Base-by-base conservation (phyloP, 345 rosid species). In the Toxicodendron radicans region DNA sequence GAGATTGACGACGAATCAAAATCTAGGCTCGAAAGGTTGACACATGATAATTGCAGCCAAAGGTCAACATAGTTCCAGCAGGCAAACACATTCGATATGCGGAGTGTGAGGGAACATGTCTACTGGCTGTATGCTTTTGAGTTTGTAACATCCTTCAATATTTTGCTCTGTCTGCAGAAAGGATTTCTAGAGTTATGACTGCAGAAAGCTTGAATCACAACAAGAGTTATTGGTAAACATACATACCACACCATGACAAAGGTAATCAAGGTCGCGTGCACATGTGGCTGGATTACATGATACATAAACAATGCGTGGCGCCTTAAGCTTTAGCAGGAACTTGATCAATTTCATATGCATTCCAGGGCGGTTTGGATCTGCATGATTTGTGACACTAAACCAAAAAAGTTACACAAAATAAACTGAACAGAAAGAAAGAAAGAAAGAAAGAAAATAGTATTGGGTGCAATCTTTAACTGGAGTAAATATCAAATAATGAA, bases 31-130 rank as follows among this genome's bases (percentile, higher is more conserved):
- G 10, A 23, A 66, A 23, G 24, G 11, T 24, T 21, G n/a, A 23
- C 32, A 66, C 4, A 8, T 2, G 58, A 17, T 33, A 45, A 43
- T 23, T 58, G 64, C 64, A 41, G 62, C 58, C 14, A 6, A 58
- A 64, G 64, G 20, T 89, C 88, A 89, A 75, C 84, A 60, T 70
- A 92, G 94, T 91, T 95, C 97, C 48, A 92, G 72, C 12, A 82
- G 81, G 82, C 94, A 92, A 64, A 95, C 90, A 75, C 97, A 95
- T 78, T 95, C 99, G 2, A 91, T 91, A 58, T 95, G 99, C 49
- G 99, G 97, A 13, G 97, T 92, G 83, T 95, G 97, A 62, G 97
- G 97, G 77, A 95, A 95, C 99, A 92, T 95, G 83, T 95, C 97
- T 54, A 95, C 94, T 8, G 97, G 99, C 72, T 81, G 95, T 49